Evolutionary conservation across 2,329 filamentous ascomycete species (phyloP).

Genomic region (Fusarium albosuccineum): DNA sequence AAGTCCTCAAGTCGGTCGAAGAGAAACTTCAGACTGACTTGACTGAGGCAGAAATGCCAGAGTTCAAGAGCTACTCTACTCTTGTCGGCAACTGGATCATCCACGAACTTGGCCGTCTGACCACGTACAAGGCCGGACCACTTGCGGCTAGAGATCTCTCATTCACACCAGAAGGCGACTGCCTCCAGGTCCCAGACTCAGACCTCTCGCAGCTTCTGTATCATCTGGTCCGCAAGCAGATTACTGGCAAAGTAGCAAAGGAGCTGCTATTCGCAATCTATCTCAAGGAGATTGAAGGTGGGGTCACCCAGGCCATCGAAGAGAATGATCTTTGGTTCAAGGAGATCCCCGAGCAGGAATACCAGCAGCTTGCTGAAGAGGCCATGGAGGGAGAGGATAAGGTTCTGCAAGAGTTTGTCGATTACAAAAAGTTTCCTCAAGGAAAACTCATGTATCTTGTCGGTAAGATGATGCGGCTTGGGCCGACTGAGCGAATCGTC

Average conservation of each 20-base stretch:
- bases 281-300: slow-evolving; percentile 59
- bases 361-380: slow-evolving; percentile 59
- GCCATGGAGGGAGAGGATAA: slow-evolving; percentile 62
- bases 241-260: slow-evolving; percentile 70
- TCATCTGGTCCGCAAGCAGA: slow-evolving; percentile 61
- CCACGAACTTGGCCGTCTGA: slow-evolving; percentile 79
- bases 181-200: slow-evolving; percentile 58
- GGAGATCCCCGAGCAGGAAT: slow-evolving; percentile 63
- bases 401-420: slow-evolving; percentile 60
- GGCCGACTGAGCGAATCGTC: slow-evolving; percentile 67
- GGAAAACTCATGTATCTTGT: slow-evolving; percentile 73
- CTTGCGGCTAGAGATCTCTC: slow-evolving; percentile 50
- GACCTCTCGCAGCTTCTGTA: slow-evolving; percentile 65
- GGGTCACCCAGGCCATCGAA: slow-evolving; percentile 61
- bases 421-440: slow-evolving; percentile 62
- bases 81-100: slow-evolving; percentile 76
- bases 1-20: slow-evolving; percentile 67
- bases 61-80: slow-evolving; percentile 56
- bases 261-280: slow-evolving; percentile 68
- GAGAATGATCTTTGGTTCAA: slow-evolving; percentile 66
- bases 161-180: slow-evolving; percentile 62
- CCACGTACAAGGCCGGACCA: slow-evolving; percentile 61
- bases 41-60: slow-evolving; percentile 31
- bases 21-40: slow-evolving; percentile 43
- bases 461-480: slow-evolving; percentile 69